These are phyloP conservation scores for Casuarina glauca DNA, from an alignment of 306 rosid genomes.

Conservation along the genomic window DNA sequence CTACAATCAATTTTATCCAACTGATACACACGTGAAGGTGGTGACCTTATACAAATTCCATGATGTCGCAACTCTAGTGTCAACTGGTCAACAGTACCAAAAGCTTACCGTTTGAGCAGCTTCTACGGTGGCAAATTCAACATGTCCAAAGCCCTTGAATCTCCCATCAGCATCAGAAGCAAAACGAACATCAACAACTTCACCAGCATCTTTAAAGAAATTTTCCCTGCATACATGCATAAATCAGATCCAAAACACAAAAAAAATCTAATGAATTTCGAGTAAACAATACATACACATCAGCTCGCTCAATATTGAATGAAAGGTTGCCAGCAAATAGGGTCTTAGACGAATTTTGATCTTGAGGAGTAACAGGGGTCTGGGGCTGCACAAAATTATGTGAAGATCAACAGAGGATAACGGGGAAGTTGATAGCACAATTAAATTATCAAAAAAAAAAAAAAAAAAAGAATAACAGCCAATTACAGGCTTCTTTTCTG, in stretches of 20 bases:
- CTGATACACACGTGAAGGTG: too few relatives aligned
- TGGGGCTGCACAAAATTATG: slow-evolving; percentile 47
- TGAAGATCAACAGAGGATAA: background rate
- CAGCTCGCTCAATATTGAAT: slow-evolving; percentile 41
- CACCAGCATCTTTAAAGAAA: slow-evolving; percentile 71
- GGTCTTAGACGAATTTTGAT: slow-evolving; percentile 44
- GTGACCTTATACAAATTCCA: background rate
- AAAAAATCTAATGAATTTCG: background rate
- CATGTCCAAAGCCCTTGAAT: slow-evolving; percentile 82
- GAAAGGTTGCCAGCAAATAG: slow-evolving; percentile 75
- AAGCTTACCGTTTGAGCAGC: slow-evolving; percentile 54
- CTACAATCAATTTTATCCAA: too few relatives aligned
- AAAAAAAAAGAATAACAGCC: background rate
- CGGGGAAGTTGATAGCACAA: background rate
- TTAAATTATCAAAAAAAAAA: background rate
- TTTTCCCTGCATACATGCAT: slow-evolving; percentile 42
- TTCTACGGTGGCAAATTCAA: slow-evolving; percentile 69
- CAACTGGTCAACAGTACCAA: background rate
- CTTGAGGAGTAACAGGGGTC: slow-evolving; percentile 60
- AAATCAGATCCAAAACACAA: slow-evolving; percentile 8
- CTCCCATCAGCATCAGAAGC: slow-evolving; percentile 42
- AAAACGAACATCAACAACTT: slow-evolving; percentile 69
- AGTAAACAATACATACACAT: slow-evolving; percentile 54
- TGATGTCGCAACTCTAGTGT: background rate
- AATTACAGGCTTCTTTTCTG: slow-evolving; percentile 50